Base-by-base conservation (phyloP, 2,329 filamentous ascomycete genomes). In the Alternaria sp. region DNA sequence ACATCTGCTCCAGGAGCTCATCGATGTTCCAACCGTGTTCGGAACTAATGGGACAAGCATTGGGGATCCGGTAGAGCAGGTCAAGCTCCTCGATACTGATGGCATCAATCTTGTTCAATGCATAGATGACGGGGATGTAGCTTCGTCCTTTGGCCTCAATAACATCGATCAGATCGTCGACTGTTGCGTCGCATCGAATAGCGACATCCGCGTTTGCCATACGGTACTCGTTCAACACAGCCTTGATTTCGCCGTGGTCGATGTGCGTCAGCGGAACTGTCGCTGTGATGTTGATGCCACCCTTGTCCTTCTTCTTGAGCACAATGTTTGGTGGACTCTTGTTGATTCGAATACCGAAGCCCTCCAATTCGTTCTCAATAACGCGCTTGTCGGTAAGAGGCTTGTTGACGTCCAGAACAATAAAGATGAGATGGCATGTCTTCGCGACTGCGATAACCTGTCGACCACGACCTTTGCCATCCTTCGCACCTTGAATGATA, bases 291-390 rank as follows among this genome's bases (percentile, higher is more conserved):
- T 92, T 94, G 76, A 99, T 89, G 36, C 95, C 95, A 70, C 95
- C 95, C 83, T 98, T 98, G 81, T 99, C 95, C 85, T 99, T 99
- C 86, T 99, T 99, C 83, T 90, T 96, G 85, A 97, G 97, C n/a
- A 95, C 92, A 74, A 99, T 99, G 79, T 99, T 99, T 41, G 95
- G 95, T 27, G 95, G 95, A 72, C 89, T 83, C 84, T 98, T 99
- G 85, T 99, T 99, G 84, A 98, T 94, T 58, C 95, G 88, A 77
- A 99, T 97, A 34, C 95, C 95, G 74, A 99, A 99, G 8, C 95
- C 95, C 79, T 99, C 95, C 78, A 99, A 82, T 83, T 99, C 95
- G 53, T 88, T 86, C 82, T 99, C 95, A 75, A 99, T 99, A 65
- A 99, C 86, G 63, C 92, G 89, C 85, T 99, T 99, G 82, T 99